Base-by-base conservation (phyloP, 2,329 filamentous ascomycete genomes). In the Exutisphaerella laricina region DNA sequence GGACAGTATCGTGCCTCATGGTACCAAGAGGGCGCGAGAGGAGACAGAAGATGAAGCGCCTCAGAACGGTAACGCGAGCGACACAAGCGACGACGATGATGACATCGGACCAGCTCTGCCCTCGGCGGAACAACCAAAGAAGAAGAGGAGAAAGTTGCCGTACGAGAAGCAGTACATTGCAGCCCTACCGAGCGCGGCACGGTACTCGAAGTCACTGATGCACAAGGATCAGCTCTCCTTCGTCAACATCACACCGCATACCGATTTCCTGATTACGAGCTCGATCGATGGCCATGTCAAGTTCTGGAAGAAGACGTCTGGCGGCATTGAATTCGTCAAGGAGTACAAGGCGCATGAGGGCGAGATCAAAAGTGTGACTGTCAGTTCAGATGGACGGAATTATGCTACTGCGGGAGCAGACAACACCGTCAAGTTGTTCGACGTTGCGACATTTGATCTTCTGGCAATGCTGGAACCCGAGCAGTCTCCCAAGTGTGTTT, bases 171-270 rank as follows among this genome's bases (percentile, higher is more conserved):
- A 97, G 58, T 97, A 96, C 67, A 73, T 97, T 51, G 86, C 87
- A 45, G 90, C 92, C 28, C 77, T 98, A 26, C 92, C 92, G 4
- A 79, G 78, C 38, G 85, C 87, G 14, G 60, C 75, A 26, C 84
- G 87, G 33, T 98, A 98, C 69, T 94, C 85, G 45, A 94, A 89
- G 61, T 97, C 92, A 33, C 74, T 98, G 59, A 98, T 98, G 94
- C 92, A 98, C 75, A 89, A 90, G 69, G 92, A 98, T 55, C 88
- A 95, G 68, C 70, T 98, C 37, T 79, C 84, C 44, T 97, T 89
- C 59, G 79, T 87, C 50, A 94, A 83, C 9, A 82, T 95, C 64
- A 95, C 94, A 1, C 89, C 89, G 1, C 72, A 84, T 46, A 96
- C 90, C 46, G 92, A 97, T 56, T 98, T 98, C 62, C 73, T 98